phyloP scores from a whole-genome alignment of 1,284 basidiomycete genomes.

The Leccinum griseonigrum region DNA sequence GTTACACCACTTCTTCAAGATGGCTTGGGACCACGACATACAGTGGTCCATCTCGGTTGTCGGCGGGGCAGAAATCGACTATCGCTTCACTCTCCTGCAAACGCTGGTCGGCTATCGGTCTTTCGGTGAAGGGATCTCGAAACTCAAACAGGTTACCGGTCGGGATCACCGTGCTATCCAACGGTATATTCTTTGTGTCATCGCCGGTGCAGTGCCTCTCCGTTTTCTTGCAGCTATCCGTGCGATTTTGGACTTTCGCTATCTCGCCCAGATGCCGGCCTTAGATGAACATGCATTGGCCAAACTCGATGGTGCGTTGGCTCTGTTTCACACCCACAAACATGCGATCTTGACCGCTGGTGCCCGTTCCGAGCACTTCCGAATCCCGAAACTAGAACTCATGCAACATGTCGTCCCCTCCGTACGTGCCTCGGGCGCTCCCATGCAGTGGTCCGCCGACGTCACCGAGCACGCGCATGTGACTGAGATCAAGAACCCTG shows the following conservation, averaged over 20 bases:
- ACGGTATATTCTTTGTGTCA: background rate
- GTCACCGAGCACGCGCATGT: background rate
- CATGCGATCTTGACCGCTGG: background rate
- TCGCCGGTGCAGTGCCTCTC: background rate
- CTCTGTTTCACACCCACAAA: constrained; percentile 1
- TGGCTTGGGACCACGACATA: background rate
- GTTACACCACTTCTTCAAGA: background rate
- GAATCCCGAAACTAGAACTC: constrained; percentile 4
- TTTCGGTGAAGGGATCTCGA: background rate
- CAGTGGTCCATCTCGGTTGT: background rate
- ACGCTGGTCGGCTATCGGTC: background rate
- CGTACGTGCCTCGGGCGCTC: background rate
- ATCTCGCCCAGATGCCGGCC: background rate
- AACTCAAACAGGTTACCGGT: background rate
- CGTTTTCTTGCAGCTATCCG: background rate
- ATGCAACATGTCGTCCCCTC: background rate
- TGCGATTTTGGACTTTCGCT: background rate
- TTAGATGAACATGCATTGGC: background rate
- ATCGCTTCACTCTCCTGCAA: background rate
- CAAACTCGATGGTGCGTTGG: background rate
- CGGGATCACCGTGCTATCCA: background rate
- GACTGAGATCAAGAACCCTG: background rate
- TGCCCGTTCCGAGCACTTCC: background rate
- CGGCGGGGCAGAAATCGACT: background rate
- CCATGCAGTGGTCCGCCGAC: background rate